Percentiles rank a stretch among this genome's conserved stretches.
Conservation (phyloP, 331 rosid genomes). For the Malus hybrid region DNA sequence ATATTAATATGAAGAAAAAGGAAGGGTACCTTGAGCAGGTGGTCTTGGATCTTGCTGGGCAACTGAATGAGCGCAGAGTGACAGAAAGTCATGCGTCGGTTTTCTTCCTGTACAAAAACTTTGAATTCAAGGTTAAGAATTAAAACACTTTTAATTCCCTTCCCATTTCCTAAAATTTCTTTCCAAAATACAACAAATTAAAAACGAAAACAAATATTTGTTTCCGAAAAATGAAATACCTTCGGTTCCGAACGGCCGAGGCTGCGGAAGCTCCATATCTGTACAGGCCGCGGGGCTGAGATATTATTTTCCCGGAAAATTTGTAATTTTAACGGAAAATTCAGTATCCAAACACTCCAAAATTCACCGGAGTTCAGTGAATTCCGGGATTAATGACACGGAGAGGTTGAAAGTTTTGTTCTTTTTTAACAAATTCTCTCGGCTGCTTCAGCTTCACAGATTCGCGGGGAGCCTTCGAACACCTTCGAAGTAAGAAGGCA, state of each 20-base stretch:
- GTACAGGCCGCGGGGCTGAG: not conserved
- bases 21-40: constrained; percentile 69
- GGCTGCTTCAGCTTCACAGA: constrained; percentile 25
- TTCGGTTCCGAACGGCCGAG: constrained; percentile 63
- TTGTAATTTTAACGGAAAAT: constrained; percentile 5
- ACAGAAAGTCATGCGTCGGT: constrained; percentile 88
- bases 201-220: not conserved
- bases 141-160: not conserved
- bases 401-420: too few relatives aligned
- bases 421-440: not conserved
- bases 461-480: constrained; percentile 15
- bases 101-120: constrained; percentile 54
- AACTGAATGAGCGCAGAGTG: constrained; percentile 67
- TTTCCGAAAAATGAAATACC: constrained; percentile 38
- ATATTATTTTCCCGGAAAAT: not conserved
- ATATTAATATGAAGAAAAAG: not conserved
- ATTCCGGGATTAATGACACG: not conserved
- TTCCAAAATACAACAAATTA: not conserved
- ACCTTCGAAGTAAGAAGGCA: constrained; percentile 31
- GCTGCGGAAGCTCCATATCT: constrained; percentile 86
- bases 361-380: constrained; percentile 10
- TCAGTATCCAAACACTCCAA: not conserved
- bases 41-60: constrained; percentile 84
- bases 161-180: not conserved
- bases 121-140: constrained; percentile 14